Conservation (phyloP, 371 early-diverging fungal genomes). For the Lichtheimia corymbifera region DNA sequence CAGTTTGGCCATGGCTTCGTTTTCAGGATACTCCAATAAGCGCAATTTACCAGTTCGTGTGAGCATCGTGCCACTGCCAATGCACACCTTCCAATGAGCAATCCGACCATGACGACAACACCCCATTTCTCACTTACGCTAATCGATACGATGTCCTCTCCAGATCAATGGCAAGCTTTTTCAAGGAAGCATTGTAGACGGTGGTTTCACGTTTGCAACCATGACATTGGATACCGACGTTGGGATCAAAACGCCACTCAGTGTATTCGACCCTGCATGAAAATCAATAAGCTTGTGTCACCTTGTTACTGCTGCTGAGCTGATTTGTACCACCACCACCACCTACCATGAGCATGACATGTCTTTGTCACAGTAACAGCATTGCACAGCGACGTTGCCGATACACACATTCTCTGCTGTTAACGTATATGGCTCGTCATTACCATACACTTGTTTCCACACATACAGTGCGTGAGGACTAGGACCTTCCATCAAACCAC, state of each 20-base stretch:
- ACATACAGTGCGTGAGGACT: too few species aligned
- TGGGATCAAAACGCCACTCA: conserved; percentile 5
- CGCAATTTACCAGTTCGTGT: too few species aligned
- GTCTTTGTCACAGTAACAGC: not conserved
- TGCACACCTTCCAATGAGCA: too few species aligned
- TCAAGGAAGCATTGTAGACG: not conserved
- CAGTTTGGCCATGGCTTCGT: too few species aligned
- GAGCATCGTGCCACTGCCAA: too few species aligned
- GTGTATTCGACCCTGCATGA: conserved; percentile 13
- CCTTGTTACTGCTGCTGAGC: too few species aligned
- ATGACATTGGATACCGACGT: not conserved
- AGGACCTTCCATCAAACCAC: too few species aligned
- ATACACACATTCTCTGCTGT: not conserved
- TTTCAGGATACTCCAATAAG: too few species aligned
- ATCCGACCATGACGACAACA: too few species aligned
- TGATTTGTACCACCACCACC: too few species aligned
- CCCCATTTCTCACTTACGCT: not conserved
- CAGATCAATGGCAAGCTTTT: not conserved
- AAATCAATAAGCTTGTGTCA: not conserved
- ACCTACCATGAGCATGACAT: conserved; percentile 3
- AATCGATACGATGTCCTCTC: not conserved
- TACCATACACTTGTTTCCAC: not conserved
- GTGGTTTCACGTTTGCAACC: not conserved
- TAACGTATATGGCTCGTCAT: conserved; percentile 3
- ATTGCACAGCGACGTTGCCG: not conserved